Evolutionary conservation across 2,329 filamentous ascomycete species (phyloP), one percentile per base, ranked within the genome.

Genomic region (Myriosclerotinia scirpicola): DNA sequence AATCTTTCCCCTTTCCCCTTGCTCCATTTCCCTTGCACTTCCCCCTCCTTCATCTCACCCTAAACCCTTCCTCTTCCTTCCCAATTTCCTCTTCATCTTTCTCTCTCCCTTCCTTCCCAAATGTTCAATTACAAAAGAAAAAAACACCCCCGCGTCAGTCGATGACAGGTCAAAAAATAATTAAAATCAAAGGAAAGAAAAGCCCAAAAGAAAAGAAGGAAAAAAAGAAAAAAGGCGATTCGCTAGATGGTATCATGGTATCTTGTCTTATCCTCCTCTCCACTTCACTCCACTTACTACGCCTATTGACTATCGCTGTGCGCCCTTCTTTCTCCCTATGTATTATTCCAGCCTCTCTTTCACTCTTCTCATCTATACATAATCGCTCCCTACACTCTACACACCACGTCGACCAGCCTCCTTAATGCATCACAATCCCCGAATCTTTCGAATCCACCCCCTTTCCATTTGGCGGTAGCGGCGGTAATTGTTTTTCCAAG

Each of bases 401-500:
- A 46, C 26, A 26, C 26, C 44, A n/a, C 36, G 52, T 42, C 20
- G 11, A 5, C 34, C n/a, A 22, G 17, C 44, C 44, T 40, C 34
- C 48, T 36, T n/a, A 54, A 54, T 20, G 30, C 14, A 60, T 36
- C 64, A 50, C 54, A 36, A 59, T 53, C 26, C 55, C 64, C 26
- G 42, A 60, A 36, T 61, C 58, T 52, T 53, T 48, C 38, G 38
- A 14, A 22, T 15, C 44, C 26, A 48, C 59, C 9, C 52, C 66
- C 26, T 56, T 66, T 30, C 48, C 58, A 44, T 38, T 40, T 11
- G 46, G 46, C 26, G 86, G 86, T 54, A 89, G 75, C 3, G 85
- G 84, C 8, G 86, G 86, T 56, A 88, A 75, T 14, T 81, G 81
- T 77, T 89, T 89, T 71, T 88, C 84, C 54, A 88, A 77, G 70